These are phyloP conservation scores for Scalesia atractyloides DNA, from an alignment of 129 eudicot genomes.

Conservation along the genomic window DNA sequence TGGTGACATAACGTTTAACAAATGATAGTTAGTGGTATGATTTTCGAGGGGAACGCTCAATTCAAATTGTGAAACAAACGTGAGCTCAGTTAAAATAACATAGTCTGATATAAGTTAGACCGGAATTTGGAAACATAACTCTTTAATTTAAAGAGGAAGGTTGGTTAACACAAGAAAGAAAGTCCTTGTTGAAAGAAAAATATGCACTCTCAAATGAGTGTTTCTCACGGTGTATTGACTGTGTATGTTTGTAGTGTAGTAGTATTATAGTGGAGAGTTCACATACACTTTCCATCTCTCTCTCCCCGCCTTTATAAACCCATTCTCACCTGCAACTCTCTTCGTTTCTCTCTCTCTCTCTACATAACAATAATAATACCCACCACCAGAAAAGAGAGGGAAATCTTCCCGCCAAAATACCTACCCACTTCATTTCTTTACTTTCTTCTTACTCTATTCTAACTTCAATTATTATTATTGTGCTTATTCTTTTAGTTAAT, in stretches of 20 bases:
- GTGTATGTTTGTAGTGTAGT: not conserved
- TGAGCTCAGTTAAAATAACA: no score
- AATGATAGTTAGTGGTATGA: no score
- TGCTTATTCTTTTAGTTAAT: not conserved
- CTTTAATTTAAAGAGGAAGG: no score
- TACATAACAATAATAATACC: not conserved
- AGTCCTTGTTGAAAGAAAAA: no score
- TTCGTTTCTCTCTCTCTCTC: conserved; percentile 10
- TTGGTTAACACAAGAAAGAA: no score
- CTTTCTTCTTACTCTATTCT: not conserved
- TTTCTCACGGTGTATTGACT: not conserved
- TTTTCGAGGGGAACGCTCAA: no score
- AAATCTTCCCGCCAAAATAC: conserved; percentile 31
- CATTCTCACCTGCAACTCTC: conserved; percentile 22
- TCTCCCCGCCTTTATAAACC: conserved; percentile 14
- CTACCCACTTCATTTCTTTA: not conserved
- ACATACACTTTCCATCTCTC: conserved; percentile 17
- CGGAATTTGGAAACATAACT: no score
- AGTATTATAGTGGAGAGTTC: not conserved
- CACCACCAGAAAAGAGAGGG: conserved; percentile 11
- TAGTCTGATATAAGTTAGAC: no score
- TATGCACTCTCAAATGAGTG: not conserved
- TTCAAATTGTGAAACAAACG: no score
- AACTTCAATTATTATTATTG: no score
- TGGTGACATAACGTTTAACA: no score